Base-by-base conservation (phyloP, 1,284 basidiomycete species). In the Marasmius fiardii region DNA sequence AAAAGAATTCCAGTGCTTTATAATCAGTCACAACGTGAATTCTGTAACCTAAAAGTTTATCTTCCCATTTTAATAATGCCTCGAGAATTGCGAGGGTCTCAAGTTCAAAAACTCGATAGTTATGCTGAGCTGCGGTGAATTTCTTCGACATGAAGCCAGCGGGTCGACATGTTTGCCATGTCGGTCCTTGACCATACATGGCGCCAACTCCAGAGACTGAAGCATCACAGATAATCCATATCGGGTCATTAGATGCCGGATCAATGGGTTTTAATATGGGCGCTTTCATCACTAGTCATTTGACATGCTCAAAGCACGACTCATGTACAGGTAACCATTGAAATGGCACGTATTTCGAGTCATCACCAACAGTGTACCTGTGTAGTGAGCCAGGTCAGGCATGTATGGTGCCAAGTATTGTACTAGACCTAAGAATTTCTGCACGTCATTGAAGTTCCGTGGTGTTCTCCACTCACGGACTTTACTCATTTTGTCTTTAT, bases 101-200 rank as follows among this genome's bases (percentile, higher is more conserved):
- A 4, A 65, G 60, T 50, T 77, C 70, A 51, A 67, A 69, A 1
- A 70, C 66, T 1, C 56, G 60, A 45, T 78, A 77, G 24, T 72
- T 65, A 3, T 65, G 66, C 55, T 77, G 74, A 1, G 72, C 71
- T 12, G 50, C 24, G 0, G 70, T 73, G 49, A 76, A 71, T 39
- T 77, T 77, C 6, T 67, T 65, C 0, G 72, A 77, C 60, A 73
- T 71, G 50, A 78, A 77, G 0, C 70, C 74, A 0, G 72, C 71
- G 0, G 73, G 70, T 10, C 64, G 24, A 51, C 70, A 68, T 0
- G 60, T 64, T 18, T 64, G 58, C 74, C 74, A 77, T 0, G 64
- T 61, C 1, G 53, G 52, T 2, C 74, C 74, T 56, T 75, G 73
- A 0, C 72, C 68, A 50, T 74, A 72, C 59, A 75, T 61, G 0